Percentiles rank a stretch among this genome's conserved stretches.
Evolutionary conservation across 495 filamentous ascomycete species (phyloP).

Genomic region (Penicillium soppii): DNA sequence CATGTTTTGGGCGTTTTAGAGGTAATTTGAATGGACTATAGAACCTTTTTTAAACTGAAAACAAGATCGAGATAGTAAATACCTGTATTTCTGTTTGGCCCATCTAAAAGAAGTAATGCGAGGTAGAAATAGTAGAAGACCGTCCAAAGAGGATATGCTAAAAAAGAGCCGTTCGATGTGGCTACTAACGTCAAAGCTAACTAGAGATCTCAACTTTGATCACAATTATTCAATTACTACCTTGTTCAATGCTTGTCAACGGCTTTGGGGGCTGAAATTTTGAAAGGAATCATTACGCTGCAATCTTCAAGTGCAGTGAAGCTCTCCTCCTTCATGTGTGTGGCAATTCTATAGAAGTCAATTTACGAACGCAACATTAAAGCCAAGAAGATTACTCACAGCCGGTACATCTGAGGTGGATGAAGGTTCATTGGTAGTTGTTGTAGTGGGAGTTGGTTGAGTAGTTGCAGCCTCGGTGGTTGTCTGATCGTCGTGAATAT

Average conservation of each 20-base stretch:
- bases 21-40: not conserved
- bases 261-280: not conserved
- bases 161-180: too few relatives aligned
- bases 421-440: slow-evolving; percentile 4
- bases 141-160: too few relatives aligned
- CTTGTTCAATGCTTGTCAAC: too few relatives aligned
- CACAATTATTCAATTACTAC: too few relatives aligned
- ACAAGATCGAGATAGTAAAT: not conserved
- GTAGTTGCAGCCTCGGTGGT: not conserved
- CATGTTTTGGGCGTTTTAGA: slow-evolving; percentile 16
- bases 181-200: too few relatives aligned
- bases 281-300: not conserved
- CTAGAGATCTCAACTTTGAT: too few relatives aligned
- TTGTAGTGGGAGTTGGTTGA: not conserved
- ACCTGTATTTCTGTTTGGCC: too few relatives aligned
- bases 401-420: slow-evolving; percentile 18
- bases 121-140: too few relatives aligned
- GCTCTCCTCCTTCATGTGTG: slow-evolving; percentile 31
- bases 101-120: too few relatives aligned
- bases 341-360: slow-evolving; percentile 29
- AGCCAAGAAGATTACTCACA: slow-evolving; percentile 13
- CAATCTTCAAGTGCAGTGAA: slow-evolving; percentile 25
- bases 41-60: not conserved
- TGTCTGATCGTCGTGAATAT: slow-evolving; percentile 2
- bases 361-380: not conserved